Evolutionary conservation across 1,284 basidiomycete genomes (phyloP).

Genomic region (Volvariella surrecta): DNA sequence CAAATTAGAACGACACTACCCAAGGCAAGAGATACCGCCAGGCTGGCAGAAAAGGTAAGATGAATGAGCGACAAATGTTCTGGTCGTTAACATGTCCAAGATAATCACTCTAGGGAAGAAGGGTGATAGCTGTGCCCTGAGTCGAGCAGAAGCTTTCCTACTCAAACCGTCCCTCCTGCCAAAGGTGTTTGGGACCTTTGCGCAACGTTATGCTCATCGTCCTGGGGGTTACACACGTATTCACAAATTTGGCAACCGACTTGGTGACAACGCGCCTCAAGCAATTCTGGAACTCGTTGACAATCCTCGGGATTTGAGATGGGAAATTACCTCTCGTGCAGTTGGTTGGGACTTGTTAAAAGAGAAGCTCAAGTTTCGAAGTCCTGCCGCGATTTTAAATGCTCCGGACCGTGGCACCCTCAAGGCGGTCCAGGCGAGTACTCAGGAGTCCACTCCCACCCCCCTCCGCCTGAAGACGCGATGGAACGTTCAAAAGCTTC

Average conservation of each 20-base stretch:
- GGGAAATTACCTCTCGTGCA: constrained; percentile 78
- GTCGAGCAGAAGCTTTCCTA: constrained; percentile 68
- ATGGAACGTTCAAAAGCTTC: constrained; percentile 63
- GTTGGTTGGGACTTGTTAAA: constrained; percentile 73
- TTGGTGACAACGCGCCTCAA: constrained; percentile 89
- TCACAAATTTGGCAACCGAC: constrained; percentile 81
- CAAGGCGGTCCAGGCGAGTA: constrained; percentile 33
- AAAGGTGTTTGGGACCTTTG: constrained; percentile 78
- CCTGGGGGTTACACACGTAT: constrained; percentile 96
- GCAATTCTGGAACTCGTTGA: constrained; percentile 95
- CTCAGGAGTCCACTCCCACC: constrained; percentile 18
- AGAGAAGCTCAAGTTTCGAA: constrained; percentile 36
- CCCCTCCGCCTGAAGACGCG: constrained; percentile 51
- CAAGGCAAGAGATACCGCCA: constrained; percentile 89
- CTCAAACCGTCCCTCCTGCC: constrained; percentile 63
- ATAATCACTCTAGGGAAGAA: constrained; percentile 87
- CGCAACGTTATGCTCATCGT: constrained; percentile 74
- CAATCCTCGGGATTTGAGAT: constrained; percentile 83
- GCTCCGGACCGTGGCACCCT: constrained; percentile 37
- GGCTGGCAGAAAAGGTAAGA: constrained; percentile 86
- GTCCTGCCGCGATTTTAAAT: constrained; percentile 39
- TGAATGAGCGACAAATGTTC: not conserved
- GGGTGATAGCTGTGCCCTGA: constrained; percentile 55
- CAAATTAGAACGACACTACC: constrained; percentile 95
- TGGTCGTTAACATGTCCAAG: constrained; percentile 29